Evolutionary conservation across 345 rosid genomes (phyloP), one percentile per base, ranked within the genome.

Genomic region (Citropsis articulata): DNA sequence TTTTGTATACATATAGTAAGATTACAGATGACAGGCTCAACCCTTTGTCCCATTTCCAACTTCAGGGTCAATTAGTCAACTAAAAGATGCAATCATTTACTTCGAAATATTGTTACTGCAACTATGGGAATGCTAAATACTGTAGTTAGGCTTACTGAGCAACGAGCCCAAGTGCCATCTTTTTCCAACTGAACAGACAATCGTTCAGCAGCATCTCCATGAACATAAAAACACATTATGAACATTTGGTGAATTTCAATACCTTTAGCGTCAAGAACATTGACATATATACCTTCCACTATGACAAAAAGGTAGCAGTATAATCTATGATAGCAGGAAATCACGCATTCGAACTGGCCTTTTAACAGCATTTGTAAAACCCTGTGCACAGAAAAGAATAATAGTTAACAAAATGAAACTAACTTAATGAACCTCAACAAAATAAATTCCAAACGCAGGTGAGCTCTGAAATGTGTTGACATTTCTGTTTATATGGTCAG

Each of bases 341-440:
- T 93, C 98, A 2, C 85, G 89, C 88, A 95, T 91, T 38, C 90
- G 90, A 42, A 90, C 94, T 1, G 98, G 98, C 84, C 97, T 89
- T 87, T 94, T 94, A 68, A 93, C 90, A 71, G 97, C 97, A 82
- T 94, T 94, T 69, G 98, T 94, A 83, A 87, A 94, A 78, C 96
- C 98, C 97, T 95, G 86, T 56, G 78, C 24, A 19, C 21, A 72
- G 7, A 33, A n/a, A 66, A n/a, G 10, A 77, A 10, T 30, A 68
- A 57, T 7, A 66, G 61, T n/a, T 14, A 56, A 48, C 59, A 19
- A 48, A 27, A 24, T 16, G 60, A 35, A 48, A 9, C 10, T 33
- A 45, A 42, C 48, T 24, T 14, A 35, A 28, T 9, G 19, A 40
- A 64, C 45, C 30, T 2, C 21, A 9, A 21, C 36, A 64, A 31